Evolutionary conservation across 1,284 basidiomycete species (phyloP).

Genomic region (Papiliotrema terrestris): DNA sequence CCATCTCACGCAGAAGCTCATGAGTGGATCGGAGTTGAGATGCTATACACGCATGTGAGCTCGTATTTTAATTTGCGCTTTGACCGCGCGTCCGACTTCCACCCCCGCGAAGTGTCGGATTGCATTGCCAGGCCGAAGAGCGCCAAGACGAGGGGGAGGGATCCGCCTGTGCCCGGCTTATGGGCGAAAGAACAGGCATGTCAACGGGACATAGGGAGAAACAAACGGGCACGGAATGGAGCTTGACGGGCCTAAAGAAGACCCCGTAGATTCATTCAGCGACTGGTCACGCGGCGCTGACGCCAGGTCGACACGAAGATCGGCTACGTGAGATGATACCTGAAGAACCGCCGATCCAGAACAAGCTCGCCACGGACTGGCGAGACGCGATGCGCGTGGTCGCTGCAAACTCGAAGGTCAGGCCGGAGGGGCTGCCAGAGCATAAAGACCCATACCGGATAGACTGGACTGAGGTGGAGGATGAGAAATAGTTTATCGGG

Average conservation of each 20-base stretch:
- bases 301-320: conserved; percentile 68
- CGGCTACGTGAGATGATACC: conserved; percentile 64
- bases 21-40: no score
- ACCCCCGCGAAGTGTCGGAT: conserved; percentile 47
- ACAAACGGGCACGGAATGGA: background rate
- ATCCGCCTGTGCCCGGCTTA: conserved; percentile 29
- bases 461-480: conserved; percentile 66
- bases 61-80: conserved; percentile 81
- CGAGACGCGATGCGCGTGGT: conserved; percentile 72
- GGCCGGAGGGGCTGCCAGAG: conserved; percentile 73
- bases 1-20: no score
- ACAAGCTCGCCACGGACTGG: conserved; percentile 74
- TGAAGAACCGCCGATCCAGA: conserved; percentile 78
- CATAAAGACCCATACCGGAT: conserved; percentile 73
- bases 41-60: no score
- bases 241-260: conserved; percentile 3
- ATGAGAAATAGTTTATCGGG: conserved; percentile 33
- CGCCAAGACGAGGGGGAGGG: conserved; percentile 13
- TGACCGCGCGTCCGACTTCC: conserved; percentile 75
- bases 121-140: conserved; percentile 41
- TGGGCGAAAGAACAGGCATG: conserved; percentile 13
- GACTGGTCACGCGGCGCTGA: conserved; percentile 8
- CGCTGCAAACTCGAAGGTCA: conserved; percentile 51
- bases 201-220: background rate
- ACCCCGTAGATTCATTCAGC: conserved; percentile 9